Conservation (phyloP, 805 yeast species). For the Saccharomyces mikatae region DNA sequence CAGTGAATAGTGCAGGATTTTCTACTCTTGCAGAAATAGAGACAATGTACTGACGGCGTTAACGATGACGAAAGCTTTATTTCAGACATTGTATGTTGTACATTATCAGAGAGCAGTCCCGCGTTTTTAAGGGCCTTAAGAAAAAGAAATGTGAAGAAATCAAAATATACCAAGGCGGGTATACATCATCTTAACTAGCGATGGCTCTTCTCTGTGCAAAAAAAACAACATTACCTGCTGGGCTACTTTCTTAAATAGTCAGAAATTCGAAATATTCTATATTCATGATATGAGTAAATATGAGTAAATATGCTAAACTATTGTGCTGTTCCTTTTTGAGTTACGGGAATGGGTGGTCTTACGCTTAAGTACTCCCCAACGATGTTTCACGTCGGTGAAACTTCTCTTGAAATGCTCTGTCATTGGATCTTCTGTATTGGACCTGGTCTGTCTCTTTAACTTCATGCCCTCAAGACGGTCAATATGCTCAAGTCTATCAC, state of each 20-base stretch:
- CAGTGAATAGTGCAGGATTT: not conserved
- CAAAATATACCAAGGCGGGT: not conserved
- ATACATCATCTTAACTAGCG: not conserved
- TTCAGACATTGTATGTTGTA: not conserved
- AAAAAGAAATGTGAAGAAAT: not conserved
- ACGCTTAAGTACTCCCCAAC: not conserved
- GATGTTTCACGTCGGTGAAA: not conserved
- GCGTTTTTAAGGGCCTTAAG: not conserved
- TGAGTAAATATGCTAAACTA: not conserved
- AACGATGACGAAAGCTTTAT: not conserved
- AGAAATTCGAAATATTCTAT: not conserved
- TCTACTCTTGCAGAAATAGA: not conserved
- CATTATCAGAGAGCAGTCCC: not conserved
- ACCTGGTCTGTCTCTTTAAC: conserved; percentile 7
- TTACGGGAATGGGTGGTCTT: not conserved
- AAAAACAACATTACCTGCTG: not conserved
- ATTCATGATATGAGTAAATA: not conserved
- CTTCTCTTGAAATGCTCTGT: conserved; percentile 22
- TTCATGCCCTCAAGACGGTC: conserved; percentile 47
- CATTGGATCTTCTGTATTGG: conserved; percentile 21
- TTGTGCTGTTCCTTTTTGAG: not conserved
- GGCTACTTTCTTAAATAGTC: too few relatives aligned
- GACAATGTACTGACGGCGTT: not conserved
- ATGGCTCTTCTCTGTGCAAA: not conserved
- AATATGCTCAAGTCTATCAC: conserved; percentile 52